Percentiles rank a stretch among this genome's conserved stretches.
These are phyloP conservation scores for Hygrocybe coccinea DNA, from an alignment of 768 basidiomycete genomes.

Conservation along the genomic window DNA sequence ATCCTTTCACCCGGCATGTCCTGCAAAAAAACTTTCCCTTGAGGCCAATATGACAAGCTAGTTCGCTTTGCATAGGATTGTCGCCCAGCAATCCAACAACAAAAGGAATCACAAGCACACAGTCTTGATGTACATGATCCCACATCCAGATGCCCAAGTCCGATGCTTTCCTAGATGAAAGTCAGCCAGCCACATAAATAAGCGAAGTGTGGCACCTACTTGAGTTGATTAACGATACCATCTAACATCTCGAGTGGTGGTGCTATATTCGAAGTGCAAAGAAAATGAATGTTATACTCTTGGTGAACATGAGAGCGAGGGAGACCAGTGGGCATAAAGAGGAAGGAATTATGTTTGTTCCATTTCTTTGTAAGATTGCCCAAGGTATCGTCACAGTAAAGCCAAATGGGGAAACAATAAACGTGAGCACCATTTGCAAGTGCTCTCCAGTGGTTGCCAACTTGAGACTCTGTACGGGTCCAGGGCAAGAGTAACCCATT, in stretches of 20 bases:
- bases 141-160: conserved; percentile 36
- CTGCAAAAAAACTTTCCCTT: conserved; percentile 38
- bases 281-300: conserved; percentile 39
- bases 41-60: conserved; percentile 42
- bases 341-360: conserved; percentile 40
- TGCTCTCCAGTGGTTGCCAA: conserved; percentile 25
- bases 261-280: conserved; percentile 39
- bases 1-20: conserved; percentile 33
- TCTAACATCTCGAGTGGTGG: conserved; percentile 44
- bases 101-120: conserved; percentile 26
- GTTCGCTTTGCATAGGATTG: conserved; percentile 45
- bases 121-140: conserved; percentile 27
- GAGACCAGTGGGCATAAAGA: conserved; percentile 36
- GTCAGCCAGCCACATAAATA: not conserved
- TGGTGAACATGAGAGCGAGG: conserved; percentile 24
- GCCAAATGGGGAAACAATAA: conserved; percentile 30
- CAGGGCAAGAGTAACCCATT: conserved; percentile 1
- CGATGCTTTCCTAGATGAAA: conserved; percentile 18
- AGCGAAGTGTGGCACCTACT: conserved; percentile 23
- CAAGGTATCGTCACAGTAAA: conserved; percentile 44
- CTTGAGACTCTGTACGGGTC: conserved; percentile 13
- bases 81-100: conserved; percentile 37
- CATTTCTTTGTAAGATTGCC: conserved; percentile 45
- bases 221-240: conserved; percentile 29
- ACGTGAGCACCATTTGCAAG: conserved; percentile 29